Conservation (phyloP, 2,329 filamentous ascomycete genomes). For the Talaromyces sp. region DNA sequence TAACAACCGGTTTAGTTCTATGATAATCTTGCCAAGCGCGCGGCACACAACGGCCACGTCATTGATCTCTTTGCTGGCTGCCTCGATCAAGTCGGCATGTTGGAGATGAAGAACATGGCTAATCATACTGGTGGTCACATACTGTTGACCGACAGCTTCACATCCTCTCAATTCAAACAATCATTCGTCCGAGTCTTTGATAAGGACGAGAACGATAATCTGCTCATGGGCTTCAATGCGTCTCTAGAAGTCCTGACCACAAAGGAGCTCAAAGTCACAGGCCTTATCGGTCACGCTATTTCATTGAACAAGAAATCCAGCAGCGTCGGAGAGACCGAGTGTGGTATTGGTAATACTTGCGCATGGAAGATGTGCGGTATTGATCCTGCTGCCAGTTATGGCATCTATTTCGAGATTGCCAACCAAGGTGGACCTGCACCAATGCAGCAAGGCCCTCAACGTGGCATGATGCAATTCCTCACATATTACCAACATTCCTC, state of each 20-base stretch:
- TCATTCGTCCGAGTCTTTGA: constrained; percentile 97
- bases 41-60: constrained; percentile 93
- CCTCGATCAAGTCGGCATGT: constrained; percentile 89
- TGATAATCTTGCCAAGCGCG: constrained; percentile 85
- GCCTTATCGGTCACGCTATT: constrained; percentile 91
- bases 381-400: constrained; percentile 87
- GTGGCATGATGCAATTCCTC: constrained; percentile 95
- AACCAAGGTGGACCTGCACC: constrained; percentile 81
- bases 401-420: constrained; percentile 96
- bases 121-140: constrained; percentile 98
- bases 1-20: constrained; percentile 64
- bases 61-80: constrained; percentile 98
- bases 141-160: constrained; percentile 97
- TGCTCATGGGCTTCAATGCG: constrained; percentile 97
- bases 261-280: constrained; percentile 96
- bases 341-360: constrained; percentile 96
- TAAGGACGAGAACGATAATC: constrained; percentile 89
- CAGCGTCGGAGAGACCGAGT: constrained; percentile 95
- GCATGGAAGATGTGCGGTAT: constrained; percentile 99
- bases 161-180: constrained; percentile 98
- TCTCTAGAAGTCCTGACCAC: constrained; percentile 93
- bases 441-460: constrained; percentile 80
- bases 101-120: constrained; percentile 96
- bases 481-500: constrained; percentile 98
- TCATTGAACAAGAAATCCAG: constrained; percentile 97